Conservation (phyloP, 257 asterid species). For the Solanum tarapatanum region DNA sequence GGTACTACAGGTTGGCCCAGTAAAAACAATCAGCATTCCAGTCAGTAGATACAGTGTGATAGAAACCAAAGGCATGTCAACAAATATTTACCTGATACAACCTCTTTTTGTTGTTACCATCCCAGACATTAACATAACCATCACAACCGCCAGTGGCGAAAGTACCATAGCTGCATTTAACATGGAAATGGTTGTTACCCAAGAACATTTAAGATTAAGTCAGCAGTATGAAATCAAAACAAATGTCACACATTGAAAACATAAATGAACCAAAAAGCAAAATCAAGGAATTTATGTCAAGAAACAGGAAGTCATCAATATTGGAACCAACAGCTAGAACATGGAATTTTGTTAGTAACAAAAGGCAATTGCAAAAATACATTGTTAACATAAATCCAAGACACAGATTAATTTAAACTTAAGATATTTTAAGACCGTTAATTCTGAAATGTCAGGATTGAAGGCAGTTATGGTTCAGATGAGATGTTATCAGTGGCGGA, state of each 20-base stretch:
- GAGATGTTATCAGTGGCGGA: background rate
- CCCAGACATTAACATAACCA: conserved; percentile 94
- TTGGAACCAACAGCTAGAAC: background rate
- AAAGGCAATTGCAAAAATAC: background rate
- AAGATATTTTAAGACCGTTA: background rate
- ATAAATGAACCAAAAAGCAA: background rate
- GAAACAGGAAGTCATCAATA: background rate
- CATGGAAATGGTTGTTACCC: background rate
- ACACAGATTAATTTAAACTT: background rate
- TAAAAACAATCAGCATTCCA: background rate
- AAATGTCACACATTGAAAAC: background rate
- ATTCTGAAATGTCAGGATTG: background rate
- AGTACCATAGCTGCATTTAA: conserved; percentile 59
- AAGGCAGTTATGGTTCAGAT: background rate
- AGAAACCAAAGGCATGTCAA: background rate
- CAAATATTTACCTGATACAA: conserved; percentile 62
- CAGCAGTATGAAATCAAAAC: background rate
- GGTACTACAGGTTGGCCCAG: conserved; percentile 34
- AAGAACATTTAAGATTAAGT: background rate
- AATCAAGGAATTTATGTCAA: background rate
- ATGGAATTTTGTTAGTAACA: background rate
- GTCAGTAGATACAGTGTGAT: background rate
- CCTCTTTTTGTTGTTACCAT: conserved; percentile 93
- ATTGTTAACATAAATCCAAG: background rate
- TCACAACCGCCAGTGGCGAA: conserved; percentile 94